Conservation (phyloP, 768 basidiomycete genomes). For the Pleurotus giganteus region DNA sequence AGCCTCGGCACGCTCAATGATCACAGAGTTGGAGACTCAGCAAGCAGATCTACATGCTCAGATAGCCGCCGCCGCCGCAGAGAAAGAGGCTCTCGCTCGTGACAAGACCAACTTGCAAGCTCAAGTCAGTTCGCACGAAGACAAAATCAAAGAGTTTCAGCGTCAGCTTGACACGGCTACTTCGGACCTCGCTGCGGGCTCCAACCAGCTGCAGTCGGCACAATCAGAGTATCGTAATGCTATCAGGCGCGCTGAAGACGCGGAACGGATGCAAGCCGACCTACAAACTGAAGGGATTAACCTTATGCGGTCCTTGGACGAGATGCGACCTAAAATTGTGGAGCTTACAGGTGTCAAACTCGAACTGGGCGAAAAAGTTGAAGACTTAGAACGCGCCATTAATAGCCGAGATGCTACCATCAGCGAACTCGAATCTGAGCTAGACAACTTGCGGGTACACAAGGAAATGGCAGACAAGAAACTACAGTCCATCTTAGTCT, state of each 20-base stretch:
- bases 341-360: conserved; percentile 73
- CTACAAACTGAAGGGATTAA: conserved; percentile 77
- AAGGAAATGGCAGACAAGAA: conserved; percentile 44
- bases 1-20: conserved; percentile 44
- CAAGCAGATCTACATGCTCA: conserved; percentile 36
- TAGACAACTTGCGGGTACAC: conserved; percentile 54
- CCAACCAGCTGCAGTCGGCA: conserved; percentile 54
- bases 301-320: conserved; percentile 78
- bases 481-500: conserved; percentile 40
- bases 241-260: conserved; percentile 68
- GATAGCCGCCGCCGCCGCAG: conserved; percentile 40
- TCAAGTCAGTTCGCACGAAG: conserved; percentile 44
- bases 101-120: conserved; percentile 50
- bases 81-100: conserved; percentile 45
- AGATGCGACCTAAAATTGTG: conserved; percentile 84
- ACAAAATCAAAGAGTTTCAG: conserved; percentile 49
- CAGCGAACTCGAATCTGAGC: conserved; percentile 55
- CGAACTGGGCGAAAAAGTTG: conserved; percentile 64
- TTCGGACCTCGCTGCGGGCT: conserved; percentile 48
- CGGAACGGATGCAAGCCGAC: conserved; percentile 67
- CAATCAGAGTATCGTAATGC: conserved; percentile 69
- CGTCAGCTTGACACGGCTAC: conserved; percentile 56
- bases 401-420: conserved; percentile 56
- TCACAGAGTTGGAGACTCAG: conserved; percentile 43
- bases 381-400: conserved; percentile 51